Evolutionary conservation across 2,329 filamentous ascomycete genomes (phyloP), one percentile per base, ranked within the genome.

Genomic region (Tolypocladium cylindrosporum): DNA sequence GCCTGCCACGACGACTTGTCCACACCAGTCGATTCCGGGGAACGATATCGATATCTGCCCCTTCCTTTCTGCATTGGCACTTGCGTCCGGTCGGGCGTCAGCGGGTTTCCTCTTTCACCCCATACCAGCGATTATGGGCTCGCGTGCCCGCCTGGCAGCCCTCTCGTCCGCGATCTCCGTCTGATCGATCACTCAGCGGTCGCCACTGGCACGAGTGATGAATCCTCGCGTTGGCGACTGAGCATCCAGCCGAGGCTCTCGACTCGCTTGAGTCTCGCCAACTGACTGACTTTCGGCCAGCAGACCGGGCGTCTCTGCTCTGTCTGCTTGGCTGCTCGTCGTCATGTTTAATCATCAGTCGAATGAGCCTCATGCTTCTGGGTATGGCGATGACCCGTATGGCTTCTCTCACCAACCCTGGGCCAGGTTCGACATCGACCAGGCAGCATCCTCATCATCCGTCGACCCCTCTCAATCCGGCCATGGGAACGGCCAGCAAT

Each of bases 311-410:
- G 57, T 61, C 61, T 55, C 60, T 61, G 63, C 63, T 67, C 69
- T 59, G 65, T 69, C 66, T 67, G 65, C 62, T 67, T 64, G 68
- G 66, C 65, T 64, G 62, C 60, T 60, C 61, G 66, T 69, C 69
- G 71, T 67, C 68, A 74, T 74, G 72, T 74, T 72, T 62, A 68
- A 74, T 64, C 69, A 71, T 63, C 60, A 66, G 58, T 62, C 64
- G 58, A 68, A 67, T 61, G 69, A 66, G 63, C 63, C 66, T 66
- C 68, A 63, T 64, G 65, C 63, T 65, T 62, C 66, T 64, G 66
- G 63, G 63, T 66, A 63, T 60, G 63, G 64, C 61, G 61, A 61
- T 60, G 63, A 69, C 57, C 57, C 63, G 55, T 67, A 68, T 65
- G 69, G 65, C 57, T 72, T 70, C 59, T 59, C 63, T 57, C 65